Conservation (phyloP, 192 early-diverging fungal genomes). For the Coemansia sp. region DNA sequence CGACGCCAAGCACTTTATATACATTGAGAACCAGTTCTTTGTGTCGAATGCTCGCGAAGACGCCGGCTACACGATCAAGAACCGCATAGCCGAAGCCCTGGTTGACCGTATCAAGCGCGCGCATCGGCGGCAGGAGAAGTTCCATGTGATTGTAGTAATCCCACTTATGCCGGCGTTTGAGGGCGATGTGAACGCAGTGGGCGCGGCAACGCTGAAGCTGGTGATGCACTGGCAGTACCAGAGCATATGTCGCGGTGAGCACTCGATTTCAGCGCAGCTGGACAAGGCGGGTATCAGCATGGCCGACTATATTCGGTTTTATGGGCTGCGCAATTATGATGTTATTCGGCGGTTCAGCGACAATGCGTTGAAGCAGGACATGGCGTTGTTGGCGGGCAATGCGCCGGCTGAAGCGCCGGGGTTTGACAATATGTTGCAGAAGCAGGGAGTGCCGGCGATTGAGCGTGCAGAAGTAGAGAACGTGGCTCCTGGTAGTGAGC, state of each 20-base stretch:
- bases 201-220: slow-evolving; percentile 68
- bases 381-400: slow-evolving; percentile 28
- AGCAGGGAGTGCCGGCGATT: slow-evolving; percentile 30
- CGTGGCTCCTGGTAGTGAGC: background rate
- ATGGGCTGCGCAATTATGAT: slow-evolving; percentile 72
- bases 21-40: slow-evolving; percentile 94
- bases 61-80: slow-evolving; percentile 67
- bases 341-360: slow-evolving; percentile 56
- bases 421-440: slow-evolving; percentile 24
- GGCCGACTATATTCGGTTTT: slow-evolving; percentile 71
- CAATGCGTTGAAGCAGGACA: slow-evolving; percentile 26
- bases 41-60: slow-evolving; percentile 57
- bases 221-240: slow-evolving; percentile 83
- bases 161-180: slow-evolving; percentile 84
- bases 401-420: slow-evolving; percentile 37
- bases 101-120: slow-evolving; percentile 75
- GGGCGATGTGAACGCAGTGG: slow-evolving; percentile 72
- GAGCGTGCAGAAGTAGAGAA: slow-evolving; percentile 10
- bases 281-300: slow-evolving; percentile 56
- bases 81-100: slow-evolving; percentile 75
- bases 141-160: slow-evolving; percentile 76
- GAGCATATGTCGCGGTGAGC: slow-evolving; percentile 72
- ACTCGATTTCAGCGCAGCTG: slow-evolving; percentile 65
- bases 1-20: slow-evolving; percentile 75
- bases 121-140: slow-evolving; percentile 64